Percentiles rank a stretch among this genome's conserved stretches.
phyloP scores from a whole-genome alignment of 2,329 filamentous ascomycete species.

The Penicillium occitanis region DNA sequence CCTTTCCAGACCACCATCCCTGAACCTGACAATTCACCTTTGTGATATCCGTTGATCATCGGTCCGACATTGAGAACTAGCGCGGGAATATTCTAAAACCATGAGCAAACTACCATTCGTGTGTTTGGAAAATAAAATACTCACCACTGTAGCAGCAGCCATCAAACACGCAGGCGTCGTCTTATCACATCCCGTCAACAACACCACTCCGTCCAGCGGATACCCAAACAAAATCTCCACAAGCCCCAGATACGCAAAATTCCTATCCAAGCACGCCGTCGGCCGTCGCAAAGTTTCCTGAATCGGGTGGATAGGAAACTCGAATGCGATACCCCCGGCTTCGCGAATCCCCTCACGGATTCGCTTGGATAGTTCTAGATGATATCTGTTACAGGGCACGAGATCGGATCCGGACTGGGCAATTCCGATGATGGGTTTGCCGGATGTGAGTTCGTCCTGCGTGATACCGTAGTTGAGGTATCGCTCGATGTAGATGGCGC shows the following conservation, averaged over 20 bases:
- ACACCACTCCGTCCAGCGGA: slow-evolving; percentile 52
- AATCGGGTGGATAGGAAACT: slow-evolving; percentile 55
- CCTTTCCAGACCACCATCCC: slow-evolving; percentile 53
- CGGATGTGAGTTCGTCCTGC: slow-evolving; percentile 50
- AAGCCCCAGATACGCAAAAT: slow-evolving; percentile 50
- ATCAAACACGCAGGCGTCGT: slow-evolving; percentile 54
- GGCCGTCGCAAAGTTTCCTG: slow-evolving; percentile 51
- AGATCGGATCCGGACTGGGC: slow-evolving; percentile 55
- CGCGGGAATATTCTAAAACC: slow-evolving; percentile 50
- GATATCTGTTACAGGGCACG: slow-evolving; percentile 53
- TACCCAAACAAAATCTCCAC: slow-evolving; percentile 53
- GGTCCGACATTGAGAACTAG: slow-evolving; percentile 55
- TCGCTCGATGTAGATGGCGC: slow-evolving; percentile 52
- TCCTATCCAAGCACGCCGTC: slow-evolving; percentile 52
- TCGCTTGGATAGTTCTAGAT: slow-evolving; percentile 51
- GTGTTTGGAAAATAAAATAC: slow-evolving; percentile 16
- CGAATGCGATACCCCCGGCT: slow-evolving; percentile 52
- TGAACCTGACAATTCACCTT: slow-evolving; percentile 45
- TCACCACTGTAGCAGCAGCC: slow-evolving; percentile 52
- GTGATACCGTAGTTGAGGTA: slow-evolving; percentile 54
- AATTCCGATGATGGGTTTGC: slow-evolving; percentile 54
- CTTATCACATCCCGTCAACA: slow-evolving; percentile 56
- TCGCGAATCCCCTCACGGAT: slow-evolving; percentile 53
- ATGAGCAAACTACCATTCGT: not conserved
- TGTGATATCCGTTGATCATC: slow-evolving; percentile 53